Percentiles rank a stretch among this genome's conserved stretches.
Conservation (phyloP, 2,329 filamentous ascomycete genomes). For the Diaporthe citrichinensis region DNA sequence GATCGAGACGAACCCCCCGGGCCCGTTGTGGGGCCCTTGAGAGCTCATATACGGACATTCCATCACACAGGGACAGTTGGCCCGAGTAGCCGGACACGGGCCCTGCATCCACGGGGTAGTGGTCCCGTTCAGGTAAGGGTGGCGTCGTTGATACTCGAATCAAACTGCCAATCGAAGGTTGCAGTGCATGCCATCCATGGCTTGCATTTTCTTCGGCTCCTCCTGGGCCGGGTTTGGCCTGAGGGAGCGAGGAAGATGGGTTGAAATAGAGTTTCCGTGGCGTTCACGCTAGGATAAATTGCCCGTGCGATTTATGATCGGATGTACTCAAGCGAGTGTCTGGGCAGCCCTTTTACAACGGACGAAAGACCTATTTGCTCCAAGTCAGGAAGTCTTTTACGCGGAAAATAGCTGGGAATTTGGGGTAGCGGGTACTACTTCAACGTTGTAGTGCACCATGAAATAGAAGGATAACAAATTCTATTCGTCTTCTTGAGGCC, state of each 20-base stretch:
- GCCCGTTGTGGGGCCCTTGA: not conserved
- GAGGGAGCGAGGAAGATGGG: slow-evolving; percentile 6
- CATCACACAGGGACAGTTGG: not conserved
- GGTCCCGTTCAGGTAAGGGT: slow-evolving; percentile 5
- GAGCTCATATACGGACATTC: slow-evolving; percentile 6
- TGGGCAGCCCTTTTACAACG: slow-evolving; percentile 4
- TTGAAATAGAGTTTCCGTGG: slow-evolving; percentile 25
- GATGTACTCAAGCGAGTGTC: slow-evolving; percentile 6
- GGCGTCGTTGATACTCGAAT: slow-evolving; percentile 26
- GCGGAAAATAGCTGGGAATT: too few species aligned
- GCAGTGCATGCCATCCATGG: slow-evolving; percentile 23
- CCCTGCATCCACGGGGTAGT: not conserved
- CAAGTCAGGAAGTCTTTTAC: not conserved
- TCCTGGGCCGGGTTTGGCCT: slow-evolving; percentile 29
- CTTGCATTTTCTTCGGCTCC: slow-evolving; percentile 20
- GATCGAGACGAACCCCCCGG: slow-evolving; percentile 6
- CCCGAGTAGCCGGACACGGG: slow-evolving; percentile 8
- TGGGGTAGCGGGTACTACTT: not conserved
- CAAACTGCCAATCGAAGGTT: slow-evolving; percentile 27
- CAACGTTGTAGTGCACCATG: not conserved
- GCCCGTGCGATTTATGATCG: slow-evolving; percentile 17
- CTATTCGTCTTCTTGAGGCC: slow-evolving; percentile 1
- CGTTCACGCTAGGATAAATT: slow-evolving; percentile 34
- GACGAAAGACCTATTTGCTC: not conserved
- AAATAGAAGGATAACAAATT: not conserved